Conservation (phyloP, 208 protist genomes). For the Leishmania lainsoni region DNA sequence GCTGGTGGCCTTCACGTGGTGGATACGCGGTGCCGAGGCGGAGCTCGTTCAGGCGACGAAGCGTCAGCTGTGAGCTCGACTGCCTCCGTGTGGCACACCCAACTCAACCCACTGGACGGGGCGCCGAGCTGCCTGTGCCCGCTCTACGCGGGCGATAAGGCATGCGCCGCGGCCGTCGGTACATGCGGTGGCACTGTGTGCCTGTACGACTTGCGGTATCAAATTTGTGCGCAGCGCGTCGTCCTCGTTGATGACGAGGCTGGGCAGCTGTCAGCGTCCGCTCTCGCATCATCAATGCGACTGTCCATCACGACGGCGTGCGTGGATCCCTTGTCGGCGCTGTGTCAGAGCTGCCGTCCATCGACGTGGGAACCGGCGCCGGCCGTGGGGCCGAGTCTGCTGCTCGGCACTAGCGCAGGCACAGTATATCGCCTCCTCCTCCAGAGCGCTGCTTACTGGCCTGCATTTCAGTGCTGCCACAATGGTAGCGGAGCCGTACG, state of each 20-base stretch:
- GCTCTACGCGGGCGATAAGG: conserved; percentile 30
- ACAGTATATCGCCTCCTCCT: conserved; percentile 37
- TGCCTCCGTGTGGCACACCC: conserved; percentile 39
- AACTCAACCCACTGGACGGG: conserved; percentile 33
- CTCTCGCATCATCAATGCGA: neutral
- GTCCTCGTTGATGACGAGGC: neutral
- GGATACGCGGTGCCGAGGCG: conserved; percentile 25
- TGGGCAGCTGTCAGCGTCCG: neutral
- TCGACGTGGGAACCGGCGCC: conserved; percentile 11
- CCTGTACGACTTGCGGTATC: conserved; percentile 79
- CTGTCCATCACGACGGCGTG: conserved; percentile 43
- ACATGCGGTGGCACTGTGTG: conserved; percentile 48
- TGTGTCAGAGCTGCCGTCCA: conserved; percentile 15
- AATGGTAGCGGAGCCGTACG: conserved; percentile 18
- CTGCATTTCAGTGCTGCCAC: conserved; percentile 22
- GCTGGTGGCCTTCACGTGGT: conserved; percentile 38
- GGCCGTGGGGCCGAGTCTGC: conserved; percentile 33
- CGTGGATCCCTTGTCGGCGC: conserved; percentile 39
- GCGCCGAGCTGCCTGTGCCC: conserved; percentile 45
- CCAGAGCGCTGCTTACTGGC: conserved; percentile 17
- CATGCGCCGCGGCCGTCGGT: conserved; percentile 42
- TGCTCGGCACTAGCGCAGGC: conserved; percentile 46
- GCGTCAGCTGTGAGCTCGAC: neutral
- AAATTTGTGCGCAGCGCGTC: conserved; percentile 39
- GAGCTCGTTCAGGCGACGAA: neutral